Conservation (phyloP, 805 yeast genomes). For the Cephaloascus fragrans region DNA sequence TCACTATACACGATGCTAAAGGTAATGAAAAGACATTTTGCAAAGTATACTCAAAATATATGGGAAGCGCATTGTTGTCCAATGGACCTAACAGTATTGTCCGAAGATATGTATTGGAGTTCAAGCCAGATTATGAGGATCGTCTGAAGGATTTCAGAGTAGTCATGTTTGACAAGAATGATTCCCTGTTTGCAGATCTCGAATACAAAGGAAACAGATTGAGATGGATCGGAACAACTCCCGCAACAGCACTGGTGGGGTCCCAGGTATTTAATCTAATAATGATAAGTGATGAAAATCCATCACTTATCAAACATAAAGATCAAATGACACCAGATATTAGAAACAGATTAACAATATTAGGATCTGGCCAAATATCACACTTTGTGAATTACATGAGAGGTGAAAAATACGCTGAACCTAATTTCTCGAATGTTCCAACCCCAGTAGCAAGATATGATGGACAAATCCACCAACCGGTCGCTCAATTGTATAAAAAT, state of each 20-base stretch:
- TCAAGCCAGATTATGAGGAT: background rate
- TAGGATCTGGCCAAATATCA: background rate
- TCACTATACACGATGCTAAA: no score
- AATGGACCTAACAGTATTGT: no score
- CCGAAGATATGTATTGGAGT: background rate
- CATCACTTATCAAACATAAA: background rate
- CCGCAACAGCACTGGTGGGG: constrained; percentile 4
- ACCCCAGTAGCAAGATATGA: background rate
- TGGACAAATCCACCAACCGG: no score
- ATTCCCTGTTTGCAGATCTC: constrained; percentile 12
- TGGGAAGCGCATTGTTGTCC: no score
- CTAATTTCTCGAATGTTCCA: background rate
- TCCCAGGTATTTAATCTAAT: background rate
- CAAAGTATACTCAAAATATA: no score
- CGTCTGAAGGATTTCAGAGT: background rate
- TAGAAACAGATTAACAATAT: no score
- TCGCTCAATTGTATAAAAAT: no score
- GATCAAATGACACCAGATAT: background rate
- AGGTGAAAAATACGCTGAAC: background rate
- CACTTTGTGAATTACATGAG: background rate
- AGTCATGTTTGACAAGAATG: background rate
- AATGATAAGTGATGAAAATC: background rate
- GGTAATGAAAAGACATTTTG: no score
- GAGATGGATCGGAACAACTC: background rate
- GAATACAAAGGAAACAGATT: constrained; percentile 11